Evolutionary conservation across 345 rosid genomes (phyloP).

Genomic region (Theobroma cacao): DNA sequence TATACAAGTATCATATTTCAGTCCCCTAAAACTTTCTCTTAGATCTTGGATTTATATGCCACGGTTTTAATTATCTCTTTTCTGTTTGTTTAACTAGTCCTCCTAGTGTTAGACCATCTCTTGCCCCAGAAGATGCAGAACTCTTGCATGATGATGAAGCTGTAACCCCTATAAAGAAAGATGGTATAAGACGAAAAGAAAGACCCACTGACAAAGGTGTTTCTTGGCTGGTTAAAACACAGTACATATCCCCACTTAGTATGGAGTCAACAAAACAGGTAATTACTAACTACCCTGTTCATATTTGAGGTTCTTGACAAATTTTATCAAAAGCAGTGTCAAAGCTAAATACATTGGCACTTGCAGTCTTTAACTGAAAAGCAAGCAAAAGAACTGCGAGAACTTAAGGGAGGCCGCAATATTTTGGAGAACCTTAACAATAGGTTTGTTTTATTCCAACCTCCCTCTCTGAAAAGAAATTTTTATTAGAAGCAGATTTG

Average conservation of each 20-base stretch:
- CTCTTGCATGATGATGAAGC: slow-evolving; percentile 82
- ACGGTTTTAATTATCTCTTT: slow-evolving; percentile 18
- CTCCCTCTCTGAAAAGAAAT: slow-evolving; percentile 4
- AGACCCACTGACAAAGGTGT: slow-evolving; percentile 95
- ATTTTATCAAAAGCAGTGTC: slow-evolving; percentile 12
- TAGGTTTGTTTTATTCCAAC: slow-evolving; percentile 52
- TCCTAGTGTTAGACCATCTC: slow-evolving; percentile 57
- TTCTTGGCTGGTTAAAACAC: slow-evolving; percentile 96
- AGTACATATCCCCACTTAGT: slow-evolving; percentile 87
- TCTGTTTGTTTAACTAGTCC: slow-evolving; percentile 43
- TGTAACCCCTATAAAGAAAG: slow-evolving; percentile 73
- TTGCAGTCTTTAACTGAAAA: slow-evolving; percentile 91
- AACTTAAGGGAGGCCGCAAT: slow-evolving; percentile 68
- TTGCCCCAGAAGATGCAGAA: slow-evolving; percentile 92
- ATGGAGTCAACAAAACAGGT: slow-evolving; percentile 88
- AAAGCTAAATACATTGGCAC: slow-evolving; percentile 13
- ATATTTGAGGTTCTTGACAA: background rate
- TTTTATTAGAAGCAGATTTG: background rate
- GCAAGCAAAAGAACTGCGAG: slow-evolving; percentile 90
- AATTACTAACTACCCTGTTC: slow-evolving; percentile 10
- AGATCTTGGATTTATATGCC: background rate
- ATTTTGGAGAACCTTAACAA: slow-evolving; percentile 72
- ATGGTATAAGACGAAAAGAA: slow-evolving; percentile 84
- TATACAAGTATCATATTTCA: slow-evolving; percentile 66
- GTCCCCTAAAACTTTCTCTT: slow-evolving; percentile 9